Percentiles rank a stretch among this genome's conserved stretches.
Evolutionary conservation across 768 basidiomycete genomes (phyloP).

Genomic region (Rhodotorula paludigena): DNA sequence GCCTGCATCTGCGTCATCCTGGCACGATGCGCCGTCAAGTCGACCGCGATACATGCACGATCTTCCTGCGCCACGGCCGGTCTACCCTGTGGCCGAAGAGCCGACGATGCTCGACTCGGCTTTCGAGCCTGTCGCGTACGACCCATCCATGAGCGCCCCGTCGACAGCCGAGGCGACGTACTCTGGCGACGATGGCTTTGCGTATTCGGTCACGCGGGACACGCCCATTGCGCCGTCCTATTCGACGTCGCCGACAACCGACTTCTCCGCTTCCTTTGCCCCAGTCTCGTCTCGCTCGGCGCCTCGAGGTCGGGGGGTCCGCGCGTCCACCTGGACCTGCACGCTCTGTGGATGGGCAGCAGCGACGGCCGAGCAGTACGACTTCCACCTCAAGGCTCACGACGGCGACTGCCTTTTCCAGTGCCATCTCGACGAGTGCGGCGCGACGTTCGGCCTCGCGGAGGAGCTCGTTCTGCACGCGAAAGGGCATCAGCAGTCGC

Average conservation of each 20-base stretch:
- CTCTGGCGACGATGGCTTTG: background rate
- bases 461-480: background rate
- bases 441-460: background rate
- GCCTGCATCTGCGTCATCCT: background rate
- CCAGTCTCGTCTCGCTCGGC: background rate
- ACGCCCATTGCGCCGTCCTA: background rate
- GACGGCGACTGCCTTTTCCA: slow-evolving; percentile 19
- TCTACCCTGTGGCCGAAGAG: background rate
- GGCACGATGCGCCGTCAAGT: background rate
- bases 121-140: background rate
- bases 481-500: background rate
- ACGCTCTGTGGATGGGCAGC: background rate
- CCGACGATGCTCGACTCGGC: background rate
- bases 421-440: slow-evolving; percentile 10
- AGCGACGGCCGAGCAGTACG: background rate
- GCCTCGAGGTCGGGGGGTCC: background rate
- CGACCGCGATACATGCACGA: background rate
- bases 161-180: background rate
- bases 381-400: slow-evolving; percentile 10
- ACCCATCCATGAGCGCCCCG: background rate
- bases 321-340: slow-evolving; percentile 1
- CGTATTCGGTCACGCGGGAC: too few species aligned
- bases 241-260: background rate
- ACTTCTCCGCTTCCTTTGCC: background rate
- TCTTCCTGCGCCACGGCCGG: background rate